Conservation (phyloP, 176 grass and related monocot species). For the Zea luxurians region DNA sequence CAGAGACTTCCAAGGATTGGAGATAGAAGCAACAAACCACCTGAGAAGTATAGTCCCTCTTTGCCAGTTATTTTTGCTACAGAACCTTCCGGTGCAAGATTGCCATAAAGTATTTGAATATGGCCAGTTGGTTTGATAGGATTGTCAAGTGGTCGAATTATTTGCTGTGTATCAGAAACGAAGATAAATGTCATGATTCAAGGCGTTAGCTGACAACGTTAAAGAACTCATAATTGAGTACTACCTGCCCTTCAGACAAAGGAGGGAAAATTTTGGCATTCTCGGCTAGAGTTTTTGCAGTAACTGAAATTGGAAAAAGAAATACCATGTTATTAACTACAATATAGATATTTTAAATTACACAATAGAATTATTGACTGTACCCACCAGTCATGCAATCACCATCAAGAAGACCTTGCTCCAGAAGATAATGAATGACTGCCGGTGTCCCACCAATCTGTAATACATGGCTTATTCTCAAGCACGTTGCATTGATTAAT, state of each 20-base stretch:
- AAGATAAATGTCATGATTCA: constrained; percentile 22
- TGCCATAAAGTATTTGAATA: constrained; percentile 98
- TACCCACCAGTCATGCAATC: constrained; percentile 88
- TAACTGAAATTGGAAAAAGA: constrained; percentile 55
- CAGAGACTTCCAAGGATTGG: constrained; percentile 25
- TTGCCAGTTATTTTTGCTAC: constrained; percentile 99
- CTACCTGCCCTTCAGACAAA: constrained; percentile 87
- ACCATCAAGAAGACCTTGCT: constrained; percentile 85
- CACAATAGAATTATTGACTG: constrained; percentile 7
- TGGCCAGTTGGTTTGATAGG: constrained; percentile 99
- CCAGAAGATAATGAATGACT: constrained; percentile 89
- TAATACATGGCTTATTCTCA: constrained; percentile 8
- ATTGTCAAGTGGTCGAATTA: constrained; percentile 82
- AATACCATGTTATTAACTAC: constrained; percentile 5
- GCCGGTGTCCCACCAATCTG: constrained; percentile 97
- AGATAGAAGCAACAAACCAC: constrained; percentile 41
- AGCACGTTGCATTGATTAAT: constrained; percentile 4
- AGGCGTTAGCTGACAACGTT: constrained; percentile 8
- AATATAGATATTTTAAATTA: background rate
- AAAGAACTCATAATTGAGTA: constrained; percentile 21
- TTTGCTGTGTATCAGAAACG: constrained; percentile 55
- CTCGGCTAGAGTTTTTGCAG: constrained; percentile 93
- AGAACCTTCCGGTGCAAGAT: constrained; percentile 95
- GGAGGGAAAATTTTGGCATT: constrained; percentile 83
- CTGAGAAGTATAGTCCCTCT: constrained; percentile 96